phyloP scores from a whole-genome alignment of 768 basidiomycete species.

The Crucibulum laeve region DNA sequence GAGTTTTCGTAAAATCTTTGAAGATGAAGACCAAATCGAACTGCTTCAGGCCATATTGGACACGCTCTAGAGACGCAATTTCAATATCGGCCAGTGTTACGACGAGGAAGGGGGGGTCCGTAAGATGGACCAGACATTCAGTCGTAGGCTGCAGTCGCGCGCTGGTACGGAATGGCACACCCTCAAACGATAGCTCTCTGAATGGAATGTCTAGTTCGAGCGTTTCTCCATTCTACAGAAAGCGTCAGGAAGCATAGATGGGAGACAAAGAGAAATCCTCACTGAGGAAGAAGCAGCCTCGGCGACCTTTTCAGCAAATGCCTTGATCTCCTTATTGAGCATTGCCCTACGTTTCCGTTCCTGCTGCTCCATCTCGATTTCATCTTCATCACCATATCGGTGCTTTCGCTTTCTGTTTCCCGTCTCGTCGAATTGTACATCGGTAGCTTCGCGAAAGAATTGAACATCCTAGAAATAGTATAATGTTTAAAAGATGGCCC shows the following conservation, averaged over 20 bases:
- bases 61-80: slow-evolving; percentile 93
- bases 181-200: slow-evolving; percentile 94
- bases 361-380: slow-evolving; percentile 98
- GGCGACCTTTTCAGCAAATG: slow-evolving; percentile 88
- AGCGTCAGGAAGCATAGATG: slow-evolving; percentile 3
- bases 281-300: slow-evolving; percentile 80
- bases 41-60: slow-evolving; percentile 93
- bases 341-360: slow-evolving; percentile 86
- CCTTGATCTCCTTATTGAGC: slow-evolving; percentile 92
- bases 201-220: slow-evolving; percentile 96
- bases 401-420: slow-evolving; percentile 98
- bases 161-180: slow-evolving; percentile 94
- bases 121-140: slow-evolving; percentile 92
- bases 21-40: slow-evolving; percentile 98
- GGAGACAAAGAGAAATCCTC: slow-evolving; percentile 16
- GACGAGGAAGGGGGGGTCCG: slow-evolving; percentile 94
- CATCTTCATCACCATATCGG: slow-evolving; percentile 97
- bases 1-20: slow-evolving; percentile 90
- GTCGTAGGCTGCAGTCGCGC: slow-evolving; percentile 95
- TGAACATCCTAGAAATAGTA: slow-evolving; percentile 72
- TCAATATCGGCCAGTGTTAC: slow-evolving; percentile 94
- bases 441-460: slow-evolving; percentile 97
- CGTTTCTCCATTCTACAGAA: slow-evolving; percentile 59
- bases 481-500: slow-evolving; percentile 2
- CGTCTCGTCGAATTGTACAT: slow-evolving; percentile 97